A percentile compares a stretch with the other conserved stretches of the same genome.
Evolutionary conservation across 2,329 filamentous ascomycete genomes (phyloP).

Genomic region (Penicillium sp.): DNA sequence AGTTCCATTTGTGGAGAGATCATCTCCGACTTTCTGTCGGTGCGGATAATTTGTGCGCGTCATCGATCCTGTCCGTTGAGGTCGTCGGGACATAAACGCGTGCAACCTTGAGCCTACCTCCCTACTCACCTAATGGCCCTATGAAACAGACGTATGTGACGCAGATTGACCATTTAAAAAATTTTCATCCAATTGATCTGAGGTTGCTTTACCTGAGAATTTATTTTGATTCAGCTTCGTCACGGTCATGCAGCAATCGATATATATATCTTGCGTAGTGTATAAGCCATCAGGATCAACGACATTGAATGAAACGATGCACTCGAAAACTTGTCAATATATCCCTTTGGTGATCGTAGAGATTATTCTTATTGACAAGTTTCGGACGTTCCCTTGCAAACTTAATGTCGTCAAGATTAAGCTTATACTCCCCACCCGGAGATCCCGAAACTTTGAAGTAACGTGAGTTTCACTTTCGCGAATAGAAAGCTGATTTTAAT

Average conservation of each 20-base stretch:
- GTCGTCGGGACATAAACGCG: background rate
- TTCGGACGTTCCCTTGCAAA: background rate
- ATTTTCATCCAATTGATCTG: too few species aligned
- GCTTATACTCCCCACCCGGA: conserved; percentile 3
- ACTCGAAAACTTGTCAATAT: background rate
- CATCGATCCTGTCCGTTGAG: conserved; percentile 13
- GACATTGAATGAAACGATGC: too few species aligned
- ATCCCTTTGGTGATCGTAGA: background rate
- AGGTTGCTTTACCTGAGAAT: too few species aligned
- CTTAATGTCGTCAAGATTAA: conserved; percentile 9
- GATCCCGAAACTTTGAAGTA: conserved; percentile 12
- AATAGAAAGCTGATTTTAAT: background rate
- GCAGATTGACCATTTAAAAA: too few species aligned
- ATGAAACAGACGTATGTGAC: too few species aligned
- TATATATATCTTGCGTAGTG: too few species aligned
- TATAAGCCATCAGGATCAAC: too few species aligned
- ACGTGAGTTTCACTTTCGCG: background rate
- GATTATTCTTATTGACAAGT: too few species aligned
- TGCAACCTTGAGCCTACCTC: conserved; percentile 15
- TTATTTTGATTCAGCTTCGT: too few species aligned
- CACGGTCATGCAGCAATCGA: too few species aligned
- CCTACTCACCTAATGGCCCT: background rate
- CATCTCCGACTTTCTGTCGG: too few species aligned
- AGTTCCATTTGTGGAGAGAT: too few species aligned
- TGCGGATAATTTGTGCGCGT: conserved; percentile 19